phyloP scores from a whole-genome alignment of 768 basidiomycete species.

The Rubroboletus satanas region DNA sequence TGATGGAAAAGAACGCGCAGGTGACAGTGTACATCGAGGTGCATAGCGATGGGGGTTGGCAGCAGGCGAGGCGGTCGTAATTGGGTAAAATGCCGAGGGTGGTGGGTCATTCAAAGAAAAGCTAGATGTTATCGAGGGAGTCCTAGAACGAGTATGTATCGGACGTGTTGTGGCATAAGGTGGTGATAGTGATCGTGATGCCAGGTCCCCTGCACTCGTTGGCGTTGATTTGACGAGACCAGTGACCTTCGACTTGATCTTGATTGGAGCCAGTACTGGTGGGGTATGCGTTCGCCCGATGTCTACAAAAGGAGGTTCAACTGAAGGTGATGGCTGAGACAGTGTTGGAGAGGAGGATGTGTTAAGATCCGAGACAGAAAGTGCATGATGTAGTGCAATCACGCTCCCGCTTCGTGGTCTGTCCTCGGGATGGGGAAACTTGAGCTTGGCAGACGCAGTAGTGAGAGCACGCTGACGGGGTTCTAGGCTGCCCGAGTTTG shows the following conservation, averaged over 20 bases:
- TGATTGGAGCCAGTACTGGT: constrained; percentile 25
- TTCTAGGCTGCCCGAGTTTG: constrained; percentile 17
- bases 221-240: constrained; percentile 37
- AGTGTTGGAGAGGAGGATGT: constrained; percentile 11
- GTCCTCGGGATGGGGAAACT: constrained; percentile 30
- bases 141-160: constrained; percentile 23
- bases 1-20: constrained; percentile 31
- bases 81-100: constrained; percentile 46
- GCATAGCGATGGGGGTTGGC: constrained; percentile 57
- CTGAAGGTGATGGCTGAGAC: constrained; percentile 16
- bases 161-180: constrained; percentile 31
- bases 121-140: constrained; percentile 30
- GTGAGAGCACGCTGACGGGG: constrained; percentile 33
- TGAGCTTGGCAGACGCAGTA: constrained; percentile 20
- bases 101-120: constrained; percentile 26
- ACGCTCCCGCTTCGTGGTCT: constrained; percentile 32
- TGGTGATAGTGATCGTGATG: constrained; percentile 39
- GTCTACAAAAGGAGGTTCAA: constrained; percentile 11
- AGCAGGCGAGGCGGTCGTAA: constrained; percentile 51
- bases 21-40: constrained; percentile 34
- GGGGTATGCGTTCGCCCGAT: constrained; percentile 13
- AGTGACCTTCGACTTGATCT: constrained; percentile 63
- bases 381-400: constrained; percentile 23
- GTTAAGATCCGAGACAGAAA: constrained; percentile 21
- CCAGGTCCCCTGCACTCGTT: constrained; percentile 21